Percentiles rank a stretch among this genome's conserved stretches.
Evolutionary conservation across 331 rosid genomes (phyloP).

Genomic region (Dryas integrifolia): DNA sequence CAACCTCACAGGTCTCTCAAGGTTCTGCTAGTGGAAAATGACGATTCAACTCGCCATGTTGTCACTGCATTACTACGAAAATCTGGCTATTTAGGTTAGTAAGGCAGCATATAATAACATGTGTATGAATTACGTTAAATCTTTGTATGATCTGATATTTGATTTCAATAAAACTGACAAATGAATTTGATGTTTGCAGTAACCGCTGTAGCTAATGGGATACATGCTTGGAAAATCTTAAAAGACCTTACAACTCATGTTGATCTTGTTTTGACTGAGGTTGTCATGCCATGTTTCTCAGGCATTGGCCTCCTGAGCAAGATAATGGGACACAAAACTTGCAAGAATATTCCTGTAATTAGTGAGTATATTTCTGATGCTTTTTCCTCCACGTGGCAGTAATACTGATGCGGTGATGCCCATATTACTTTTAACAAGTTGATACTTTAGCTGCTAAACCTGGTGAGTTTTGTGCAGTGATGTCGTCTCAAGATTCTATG

Average conservation of each 20-base stretch:
- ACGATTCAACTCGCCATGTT: conserved; percentile 40
- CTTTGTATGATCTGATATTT: not conserved
- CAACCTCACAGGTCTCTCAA: conserved; percentile 32
- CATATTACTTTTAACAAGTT: not conserved
- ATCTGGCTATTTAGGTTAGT: conserved; percentile 45
- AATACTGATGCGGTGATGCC: not conserved
- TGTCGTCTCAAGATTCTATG: conserved; percentile 21
- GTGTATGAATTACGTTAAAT: not conserved
- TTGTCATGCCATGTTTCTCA: conserved; percentile 21
- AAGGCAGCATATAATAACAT: not conserved
- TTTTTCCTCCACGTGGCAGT: not conserved
- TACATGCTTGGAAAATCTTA: conserved; percentile 18
- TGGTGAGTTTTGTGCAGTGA: conserved; percentile 25
- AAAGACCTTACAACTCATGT: conserved; percentile 18
- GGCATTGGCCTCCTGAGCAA: conserved; percentile 21
- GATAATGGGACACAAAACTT: conserved; percentile 1
- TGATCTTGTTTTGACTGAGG: conserved; percentile 28
- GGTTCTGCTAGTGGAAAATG: conserved; percentile 46
- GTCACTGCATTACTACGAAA: conserved; percentile 37
- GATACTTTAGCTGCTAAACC: conserved; percentile 8
- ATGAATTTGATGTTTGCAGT: conserved; percentile 16
- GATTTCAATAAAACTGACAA: not conserved
- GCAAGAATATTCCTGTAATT: conserved; percentile 23
- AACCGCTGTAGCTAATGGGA: conserved; percentile 11
- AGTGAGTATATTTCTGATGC: conserved; percentile 15